phyloP scores from a whole-genome alignment of 345 rosid species.

The Rhodamnia argentea region DNA sequence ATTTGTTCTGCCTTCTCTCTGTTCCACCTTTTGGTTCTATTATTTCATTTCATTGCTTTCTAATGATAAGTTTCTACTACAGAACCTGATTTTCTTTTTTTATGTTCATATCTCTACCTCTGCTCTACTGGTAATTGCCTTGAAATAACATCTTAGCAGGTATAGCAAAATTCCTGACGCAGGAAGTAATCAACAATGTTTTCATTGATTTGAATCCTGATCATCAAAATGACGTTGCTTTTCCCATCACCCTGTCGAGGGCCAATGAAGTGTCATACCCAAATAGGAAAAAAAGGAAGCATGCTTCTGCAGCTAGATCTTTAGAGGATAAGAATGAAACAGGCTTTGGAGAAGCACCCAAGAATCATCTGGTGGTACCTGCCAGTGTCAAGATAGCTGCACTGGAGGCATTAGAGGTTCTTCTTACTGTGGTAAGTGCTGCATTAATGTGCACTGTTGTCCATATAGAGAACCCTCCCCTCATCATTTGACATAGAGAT shows the following conservation, averaged over 20 bases:
- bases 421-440: constrained; percentile 63
- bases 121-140: background rate
- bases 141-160: constrained; percentile 26
- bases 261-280: constrained; percentile 15
- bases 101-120: background rate
- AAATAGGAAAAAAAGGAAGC: constrained; percentile 61
- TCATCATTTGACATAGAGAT: background rate
- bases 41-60: background rate
- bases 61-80: background rate
- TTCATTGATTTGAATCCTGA: constrained; percentile 37
- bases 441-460: background rate
- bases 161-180: constrained; percentile 54
- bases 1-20: background rate
- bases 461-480: background rate
- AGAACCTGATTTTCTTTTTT: background rate
- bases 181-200: constrained; percentile 46
- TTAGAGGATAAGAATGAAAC: constrained; percentile 26
- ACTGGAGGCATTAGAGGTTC: constrained; percentile 60
- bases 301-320: constrained; percentile 13
- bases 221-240: constrained; percentile 14
- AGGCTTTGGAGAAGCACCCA: constrained; percentile 26
- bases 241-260: constrained; percentile 15
- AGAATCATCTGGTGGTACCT: constrained; percentile 13
- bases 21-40: background rate
- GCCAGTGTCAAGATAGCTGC: constrained; percentile 66